Base-by-base conservation (phyloP, 2,329 filamentous ascomycete species). In the Trichophyton simii region DNA sequence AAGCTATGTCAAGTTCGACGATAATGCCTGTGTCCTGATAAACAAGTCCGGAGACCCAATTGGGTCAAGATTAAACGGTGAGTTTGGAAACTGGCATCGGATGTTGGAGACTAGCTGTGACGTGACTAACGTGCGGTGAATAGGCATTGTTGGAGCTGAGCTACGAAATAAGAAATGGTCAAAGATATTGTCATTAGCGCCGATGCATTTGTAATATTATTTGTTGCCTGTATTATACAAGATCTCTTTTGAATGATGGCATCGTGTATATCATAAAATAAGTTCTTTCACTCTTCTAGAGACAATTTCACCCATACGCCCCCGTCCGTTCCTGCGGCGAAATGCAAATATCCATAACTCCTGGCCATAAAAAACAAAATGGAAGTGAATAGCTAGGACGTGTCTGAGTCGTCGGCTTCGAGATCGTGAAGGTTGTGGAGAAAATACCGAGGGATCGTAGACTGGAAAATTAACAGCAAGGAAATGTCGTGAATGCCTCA, bases 11-110 rank as follows among this genome's bases (percentile, higher is more conserved):
- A 86, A 86, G 68, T 99, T 99, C 74, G 94, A 95, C 76, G 94
- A 99, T 77, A 99, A 99, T 76, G 94, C 94, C 57, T 99, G 94
- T 73, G 94, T 99, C 54, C 80, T 99, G 67, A 88, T 99, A 75
- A 97, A 95, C 79, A 99, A 97, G 82, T 83, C 89, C 8, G 95
- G 94, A 50, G 94, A 99, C 73, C 94, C 94, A 25, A 89, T 99
- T 68, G 94, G 94, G 59, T 91, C 88, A 15, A 87, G 94, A 73
- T 83, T 96, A 79, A 95, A 90, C 76, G 90, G 85, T 81, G 65
- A 70, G 78, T 18, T 75, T 41, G 11, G 28, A 22, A 36, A 11
- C 48, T 60, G 4, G 25, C 18, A 22, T 5, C 3, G 2, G 22
- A 44, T 22, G 9, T 22, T 31, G 28, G 5, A 31, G 6, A 31